Conservation (phyloP, 2,329 filamentous ascomycete species). For the Tolypocladium pustulatum region DNA sequence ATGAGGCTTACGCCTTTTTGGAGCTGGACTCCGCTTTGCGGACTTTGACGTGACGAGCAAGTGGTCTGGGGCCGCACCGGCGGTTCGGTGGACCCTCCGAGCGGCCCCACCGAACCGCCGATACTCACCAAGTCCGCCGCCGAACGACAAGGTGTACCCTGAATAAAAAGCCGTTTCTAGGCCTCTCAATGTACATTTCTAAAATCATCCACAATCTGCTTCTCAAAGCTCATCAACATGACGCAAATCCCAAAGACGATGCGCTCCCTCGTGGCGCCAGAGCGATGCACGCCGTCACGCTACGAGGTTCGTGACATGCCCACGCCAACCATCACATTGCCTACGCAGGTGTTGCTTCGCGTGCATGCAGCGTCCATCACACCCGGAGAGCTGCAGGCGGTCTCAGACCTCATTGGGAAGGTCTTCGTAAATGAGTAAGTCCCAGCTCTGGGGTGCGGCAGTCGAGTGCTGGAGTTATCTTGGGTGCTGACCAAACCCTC, state of each 20-base stretch:
- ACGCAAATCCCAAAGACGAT: slow-evolving; percentile 24
- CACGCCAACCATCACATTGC: slow-evolving; percentile 29
- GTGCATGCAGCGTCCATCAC: slow-evolving; percentile 25
- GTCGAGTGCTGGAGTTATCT: background rate
- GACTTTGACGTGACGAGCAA: background rate
- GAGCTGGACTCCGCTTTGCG: background rate
- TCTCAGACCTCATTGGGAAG: slow-evolving; percentile 13
- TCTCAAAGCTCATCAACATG: slow-evolving; percentile 12
- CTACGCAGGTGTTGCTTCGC: slow-evolving; percentile 31
- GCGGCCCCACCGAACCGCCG: slow-evolving; percentile 5
- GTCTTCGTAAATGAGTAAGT: slow-evolving; percentile 18
- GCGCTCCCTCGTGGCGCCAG: slow-evolving; percentile 31
- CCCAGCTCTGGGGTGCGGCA: background rate
- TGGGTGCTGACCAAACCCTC: background rate
- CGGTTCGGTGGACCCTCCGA: slow-evolving; percentile 2
- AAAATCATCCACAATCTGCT: background rate
- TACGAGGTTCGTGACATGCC: slow-evolving; percentile 32
- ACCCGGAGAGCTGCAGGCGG: slow-evolving; percentile 23
- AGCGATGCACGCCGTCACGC: slow-evolving; percentile 23
- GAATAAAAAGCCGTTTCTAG: background rate
- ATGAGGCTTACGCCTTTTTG: background rate
- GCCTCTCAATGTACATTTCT: background rate
- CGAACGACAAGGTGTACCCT: background rate
- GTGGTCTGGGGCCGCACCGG: background rate
- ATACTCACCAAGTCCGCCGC: background rate